Evolutionary conservation across 441 rosid genomes (phyloP), one percentile per base, ranked within the genome.

Genomic region (Corymbia calophylla): DNA sequence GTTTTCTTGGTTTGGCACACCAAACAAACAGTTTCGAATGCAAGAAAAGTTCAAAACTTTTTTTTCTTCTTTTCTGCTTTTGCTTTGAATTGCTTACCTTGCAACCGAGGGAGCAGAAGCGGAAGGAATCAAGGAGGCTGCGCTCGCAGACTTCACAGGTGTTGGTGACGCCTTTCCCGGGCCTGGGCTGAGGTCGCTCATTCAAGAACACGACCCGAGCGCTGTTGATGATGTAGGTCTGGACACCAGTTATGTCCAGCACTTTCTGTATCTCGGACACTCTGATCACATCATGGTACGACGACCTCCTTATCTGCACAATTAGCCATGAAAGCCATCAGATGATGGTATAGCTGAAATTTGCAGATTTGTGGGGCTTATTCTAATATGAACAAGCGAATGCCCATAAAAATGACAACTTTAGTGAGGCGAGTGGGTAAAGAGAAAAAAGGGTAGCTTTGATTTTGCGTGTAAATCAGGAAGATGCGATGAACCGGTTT

Each of bases 261-360:
- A 89, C 89, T 47, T 92, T 94, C 92, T 94, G 95, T 51, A 94
- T 92, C 90, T 94, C 95, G 8, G 92, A 88, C 7, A 94, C 95
- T 89, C 95, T 94, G 68, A 94, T 93, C 89, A 94, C 95, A 88
- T 94, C 95, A 89, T 94, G 95, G 93, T 94, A 94, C 7, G 95
- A 94, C 9, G 95, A 94, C 73, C 95, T 92, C 92, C 95, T 90
- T 89, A 94, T 94, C 95, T 94, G 89, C 88, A 11, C 64, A 56
- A 54, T 39, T 14, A 87, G 44, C 51, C 35, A 29, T 4, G 13
- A n/a, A 88, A 35, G 49, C 51, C 84, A 39, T 73, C 84, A 73
- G 84, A 73, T 23, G 82, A 73, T 25, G 17, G 84, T 39, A 39
- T 11, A 39, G 51, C 51, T 23, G 51, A 39, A 73, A 73, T 47